Conservation (phyloP, 1,284 basidiomycete species). For the Pyrrhoderma lamaoense region DNA sequence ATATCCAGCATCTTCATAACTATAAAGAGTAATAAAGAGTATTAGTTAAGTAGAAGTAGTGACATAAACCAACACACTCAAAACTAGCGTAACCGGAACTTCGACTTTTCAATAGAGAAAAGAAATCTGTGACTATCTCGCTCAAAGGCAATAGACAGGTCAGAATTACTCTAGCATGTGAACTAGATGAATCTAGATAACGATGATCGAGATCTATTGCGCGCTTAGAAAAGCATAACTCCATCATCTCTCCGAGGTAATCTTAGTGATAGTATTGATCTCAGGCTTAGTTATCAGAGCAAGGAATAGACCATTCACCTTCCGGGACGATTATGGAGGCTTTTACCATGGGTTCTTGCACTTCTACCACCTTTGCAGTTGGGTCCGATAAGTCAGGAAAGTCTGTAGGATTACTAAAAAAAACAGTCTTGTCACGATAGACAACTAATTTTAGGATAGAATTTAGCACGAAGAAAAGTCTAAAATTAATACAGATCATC, state of each 20-base stretch:
- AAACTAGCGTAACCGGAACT: slow-evolving; percentile 92
- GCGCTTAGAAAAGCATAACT: slow-evolving; percentile 75
- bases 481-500: neutral
- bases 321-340: slow-evolving; percentile 92
- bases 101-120: slow-evolving; percentile 83
- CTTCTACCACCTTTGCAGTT: slow-evolving; percentile 55
- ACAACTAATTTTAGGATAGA: slow-evolving; percentile 44
- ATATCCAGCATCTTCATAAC: slow-evolving; percentile 90
- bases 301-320: slow-evolving; percentile 38
- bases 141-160: slow-evolving; percentile 79
- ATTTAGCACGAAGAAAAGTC: slow-evolving; percentile 12
- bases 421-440: slow-evolving; percentile 60
- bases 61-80: slow-evolving; percentile 48
- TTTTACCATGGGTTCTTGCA: slow-evolving; percentile 85
- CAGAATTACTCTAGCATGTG: slow-evolving; percentile 63
- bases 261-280: slow-evolving; percentile 33
- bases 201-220: slow-evolving; percentile 74
- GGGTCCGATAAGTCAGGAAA: slow-evolving; percentile 78
- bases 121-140: slow-evolving; percentile 92
- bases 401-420: slow-evolving; percentile 86
- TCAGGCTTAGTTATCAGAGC: neutral
- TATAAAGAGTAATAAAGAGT: slow-evolving; percentile 26
- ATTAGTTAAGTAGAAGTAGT: slow-evolving; percentile 7
- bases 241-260: slow-evolving; percentile 89
- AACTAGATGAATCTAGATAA: slow-evolving; percentile 59